Evolutionary conservation across 1,139 yeast species (phyloP), one percentile per base, ranked within the genome.

Genomic region (Arxiozyma heterogenica): DNA sequence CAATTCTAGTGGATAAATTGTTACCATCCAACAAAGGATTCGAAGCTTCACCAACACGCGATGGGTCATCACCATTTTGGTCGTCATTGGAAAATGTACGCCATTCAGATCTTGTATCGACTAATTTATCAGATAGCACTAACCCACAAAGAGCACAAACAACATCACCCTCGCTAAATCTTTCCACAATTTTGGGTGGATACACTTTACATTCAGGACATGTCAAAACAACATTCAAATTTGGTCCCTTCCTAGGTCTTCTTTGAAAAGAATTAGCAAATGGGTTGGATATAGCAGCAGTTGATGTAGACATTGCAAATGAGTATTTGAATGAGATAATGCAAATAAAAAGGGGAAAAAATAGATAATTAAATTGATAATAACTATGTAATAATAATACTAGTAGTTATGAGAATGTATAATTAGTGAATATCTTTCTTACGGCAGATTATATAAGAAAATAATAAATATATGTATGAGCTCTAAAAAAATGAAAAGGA

Each of bases 21-120:
- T 87, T 94, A 27, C 95, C 87, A 65, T 91, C 98, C 63, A 94
- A 76, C 57, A 91, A 74, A 17, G 98, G 97, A 68, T 91, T 91
- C n/a, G 94, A 86, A 3, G 98, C 98, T 67, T 91, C 98, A 70
- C 98, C 98, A 59, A 93, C 98, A 86, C 98, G 98, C 63, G 95
- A 85, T 4, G 98, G 98, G 70, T 93, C 98, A 68, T 90, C 98
- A 63, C 95, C 96, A 61, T 93, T 94, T 71, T 91, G 98, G 69
- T 93, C 98, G 70, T 93, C 98, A 69, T 93, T 93, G 59, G 86
- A 82, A 71, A 93, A 93, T 1, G 98, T 93, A 76, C 98, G 87
- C 98, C 98, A 93, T 75, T 93, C 98, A 1, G 96, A 88, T 62
- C 98, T 78, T 6, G 96, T 91, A 67, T 93, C 98, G 41, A 93